Percentiles rank a stretch among this genome's conserved stretches.
These are phyloP conservation scores for Coemansia sp. DNA, from an alignment of 371 early-diverging fungal genomes.

Conservation along the genomic window DNA sequence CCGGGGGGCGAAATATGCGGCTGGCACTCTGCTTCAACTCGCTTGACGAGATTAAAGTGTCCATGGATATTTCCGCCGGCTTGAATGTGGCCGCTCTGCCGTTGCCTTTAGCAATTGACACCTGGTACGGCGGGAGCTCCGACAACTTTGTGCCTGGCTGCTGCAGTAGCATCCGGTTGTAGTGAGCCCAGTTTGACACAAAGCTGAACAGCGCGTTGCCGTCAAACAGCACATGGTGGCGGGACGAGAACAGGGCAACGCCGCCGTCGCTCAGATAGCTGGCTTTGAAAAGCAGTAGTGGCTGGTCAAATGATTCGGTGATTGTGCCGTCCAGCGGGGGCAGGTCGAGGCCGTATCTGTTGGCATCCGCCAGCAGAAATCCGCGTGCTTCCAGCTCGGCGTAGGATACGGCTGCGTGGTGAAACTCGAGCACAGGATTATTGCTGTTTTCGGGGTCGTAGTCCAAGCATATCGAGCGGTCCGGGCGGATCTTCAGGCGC, in stretches of 20 bases:
- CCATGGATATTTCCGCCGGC: conserved; percentile 19
- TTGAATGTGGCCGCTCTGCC: neutral
- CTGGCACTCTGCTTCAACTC: neutral
- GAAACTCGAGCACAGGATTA: conserved; percentile 26
- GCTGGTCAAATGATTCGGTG: conserved; percentile 1
- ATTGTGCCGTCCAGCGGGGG: conserved; percentile 14
- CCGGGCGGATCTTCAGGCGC: conserved; percentile 4
- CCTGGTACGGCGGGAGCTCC: neutral
- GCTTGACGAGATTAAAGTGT: conserved; percentile 5
- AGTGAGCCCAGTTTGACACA: conserved; percentile 29
- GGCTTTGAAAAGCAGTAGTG: conserved; percentile 27
- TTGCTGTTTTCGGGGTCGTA: conserved; percentile 19
- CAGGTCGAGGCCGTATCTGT: conserved; percentile 9
- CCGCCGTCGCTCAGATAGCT: conserved; percentile 35
- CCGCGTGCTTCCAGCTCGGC: neutral
- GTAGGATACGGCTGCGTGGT: neutral
- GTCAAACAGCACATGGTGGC: conserved; percentile 34
- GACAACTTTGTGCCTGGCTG: neutral
- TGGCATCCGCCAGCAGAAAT: conserved; percentile 15
- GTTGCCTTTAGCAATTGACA: neutral
- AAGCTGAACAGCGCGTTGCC: conserved; percentile 34
- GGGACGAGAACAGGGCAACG: conserved; percentile 21
- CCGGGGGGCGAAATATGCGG: neutral
- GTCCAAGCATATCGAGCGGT: conserved; percentile 13
- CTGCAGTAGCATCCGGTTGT: conserved; percentile 7